Base-by-base conservation (phyloP, 1,284 basidiomycete genomes). In the Mycena sp. region DNA sequence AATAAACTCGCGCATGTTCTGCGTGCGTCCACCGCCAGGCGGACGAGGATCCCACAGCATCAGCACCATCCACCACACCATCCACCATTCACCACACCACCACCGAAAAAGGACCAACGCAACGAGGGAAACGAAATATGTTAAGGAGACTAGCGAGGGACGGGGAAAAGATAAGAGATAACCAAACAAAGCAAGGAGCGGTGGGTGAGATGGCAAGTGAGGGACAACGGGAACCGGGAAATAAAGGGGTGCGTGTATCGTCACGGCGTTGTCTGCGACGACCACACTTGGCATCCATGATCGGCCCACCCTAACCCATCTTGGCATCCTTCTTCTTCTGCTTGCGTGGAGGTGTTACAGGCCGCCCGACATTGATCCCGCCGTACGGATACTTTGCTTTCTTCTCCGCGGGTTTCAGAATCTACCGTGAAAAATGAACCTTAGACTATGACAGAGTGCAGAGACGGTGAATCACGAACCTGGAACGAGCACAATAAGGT, bases 331-430 rank as follows among this genome's bases (percentile, higher is more conserved):
- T 93, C 86, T 91, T 91, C 88, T 91, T 92, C 81, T 88, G 87
- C 83, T 92, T 93, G 77, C 92, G 92, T 65, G 91, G 91, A 67
- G 91, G 91, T 70, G 91, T 91, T 68, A 91, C 87, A 38, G 89
- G 91, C 69, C 91, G 84, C 43, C 89, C 90, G 84, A 90, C 87
- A 73, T 89, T 91, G 83, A 90, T 90, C 43, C 88, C 89, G 56
- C 90, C 90, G 68, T 94, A 93, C 4, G 92, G 90, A 78, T 96
- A 95, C 80, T 95, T 96, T 65, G 92, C 88, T 82, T 99, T 99
- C 89, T 99, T 99, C 85, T 99, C 97, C 38, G 97, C 97, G 46
- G 97, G 97, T 83, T 99, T 99, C 75, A 99, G 84, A 71, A 99
- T 99, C 94, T 96, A 23, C 4, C 6, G 19, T 3, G 10, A n/a